phyloP scores from a whole-genome alignment of 2,329 filamentous ascomycete genomes.

The Diaporthe batatas region DNA sequence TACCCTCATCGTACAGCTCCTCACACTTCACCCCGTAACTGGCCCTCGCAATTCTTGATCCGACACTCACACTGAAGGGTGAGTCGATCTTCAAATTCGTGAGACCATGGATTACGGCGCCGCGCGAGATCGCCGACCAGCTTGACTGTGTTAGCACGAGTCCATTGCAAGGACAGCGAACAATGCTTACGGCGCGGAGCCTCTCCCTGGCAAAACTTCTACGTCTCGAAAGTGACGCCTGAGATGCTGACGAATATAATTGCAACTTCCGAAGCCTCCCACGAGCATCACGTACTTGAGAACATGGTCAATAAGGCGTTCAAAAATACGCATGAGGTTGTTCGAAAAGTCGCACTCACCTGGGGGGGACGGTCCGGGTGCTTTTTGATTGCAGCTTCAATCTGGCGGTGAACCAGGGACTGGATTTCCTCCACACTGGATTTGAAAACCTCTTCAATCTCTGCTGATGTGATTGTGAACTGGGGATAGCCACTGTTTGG shows the following conservation, averaged over 20 bases:
- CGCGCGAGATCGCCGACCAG: slow-evolving; percentile 45
- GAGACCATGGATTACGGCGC: slow-evolving; percentile 43
- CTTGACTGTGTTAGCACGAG: slow-evolving; percentile 8
- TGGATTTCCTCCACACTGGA: slow-evolving; percentile 45
- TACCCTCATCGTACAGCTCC: not conserved
- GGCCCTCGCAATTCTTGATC: slow-evolving; percentile 39
- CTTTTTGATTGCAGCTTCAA: slow-evolving; percentile 42
- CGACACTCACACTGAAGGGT: slow-evolving; percentile 17
- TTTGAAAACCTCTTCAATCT: slow-evolving; percentile 46
- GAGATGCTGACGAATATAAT: slow-evolving; percentile 48
- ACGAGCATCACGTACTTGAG: slow-evolving; percentile 55
- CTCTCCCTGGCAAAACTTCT: slow-evolving; percentile 50
- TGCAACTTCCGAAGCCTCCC: slow-evolving; percentile 54
- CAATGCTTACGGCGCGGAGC: slow-evolving; percentile 52
- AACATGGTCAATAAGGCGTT: not conserved
- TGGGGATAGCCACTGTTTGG: not conserved
- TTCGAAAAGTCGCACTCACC: slow-evolving; percentile 41
- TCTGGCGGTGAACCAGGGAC: slow-evolving; percentile 47
- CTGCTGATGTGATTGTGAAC: slow-evolving; percentile 34
- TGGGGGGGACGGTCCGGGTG: slow-evolving; percentile 44
- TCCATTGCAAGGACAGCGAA: not conserved
- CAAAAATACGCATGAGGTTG: too few relatives aligned
- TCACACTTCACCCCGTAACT: slow-evolving; percentile 38
- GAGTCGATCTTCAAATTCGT: not conserved
- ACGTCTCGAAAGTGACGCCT: not conserved